These are phyloP conservation scores for Moricandia arvensis DNA, from an alignment of 345 rosid genomes.

Conservation along the genomic window DNA sequence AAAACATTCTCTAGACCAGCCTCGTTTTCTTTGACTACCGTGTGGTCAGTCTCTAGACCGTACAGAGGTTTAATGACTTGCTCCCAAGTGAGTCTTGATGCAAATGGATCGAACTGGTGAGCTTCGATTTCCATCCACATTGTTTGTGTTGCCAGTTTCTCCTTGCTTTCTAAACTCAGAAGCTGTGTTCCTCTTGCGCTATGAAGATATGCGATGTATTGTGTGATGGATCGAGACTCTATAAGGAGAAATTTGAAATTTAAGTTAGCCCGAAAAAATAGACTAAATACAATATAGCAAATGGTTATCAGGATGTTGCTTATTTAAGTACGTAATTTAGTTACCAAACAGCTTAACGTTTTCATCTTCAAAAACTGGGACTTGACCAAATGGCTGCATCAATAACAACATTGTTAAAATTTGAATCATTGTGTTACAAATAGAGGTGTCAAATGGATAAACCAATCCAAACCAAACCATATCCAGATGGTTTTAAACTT, in stretches of 20 bases:
- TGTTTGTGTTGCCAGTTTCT: slow-evolving; percentile 26
- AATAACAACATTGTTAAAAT: slow-evolving; percentile 7
- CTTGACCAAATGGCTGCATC: slow-evolving; percentile 48
- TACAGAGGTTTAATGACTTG: slow-evolving; percentile 28
- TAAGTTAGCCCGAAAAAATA: background rate
- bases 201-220: slow-evolving; percentile 36
- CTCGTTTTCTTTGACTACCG: slow-evolving; percentile 27
- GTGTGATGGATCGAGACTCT: slow-evolving; percentile 44
- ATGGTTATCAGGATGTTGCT: background rate
- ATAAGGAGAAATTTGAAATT: background rate
- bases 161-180: slow-evolving; percentile 13
- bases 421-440: background rate
- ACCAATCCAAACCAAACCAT: too few relatives aligned
- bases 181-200: slow-evolving; percentile 34
- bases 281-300: background rate
- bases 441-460: too few relatives aligned
- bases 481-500: too few relatives aligned
- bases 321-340: background rate
- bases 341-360: slow-evolving; percentile 65
- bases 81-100: slow-evolving; percentile 36
- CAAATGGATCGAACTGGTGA: slow-evolving; percentile 51
- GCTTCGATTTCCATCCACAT: slow-evolving; percentile 56
- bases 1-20: slow-evolving; percentile 39
- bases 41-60: slow-evolving; percentile 27
- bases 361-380: slow-evolving; percentile 41